Evolutionary conservation across 2,329 filamentous ascomycete genomes (phyloP), one percentile per base, ranked within the genome.

Genomic region (Rachicladosporium sp.): DNA sequence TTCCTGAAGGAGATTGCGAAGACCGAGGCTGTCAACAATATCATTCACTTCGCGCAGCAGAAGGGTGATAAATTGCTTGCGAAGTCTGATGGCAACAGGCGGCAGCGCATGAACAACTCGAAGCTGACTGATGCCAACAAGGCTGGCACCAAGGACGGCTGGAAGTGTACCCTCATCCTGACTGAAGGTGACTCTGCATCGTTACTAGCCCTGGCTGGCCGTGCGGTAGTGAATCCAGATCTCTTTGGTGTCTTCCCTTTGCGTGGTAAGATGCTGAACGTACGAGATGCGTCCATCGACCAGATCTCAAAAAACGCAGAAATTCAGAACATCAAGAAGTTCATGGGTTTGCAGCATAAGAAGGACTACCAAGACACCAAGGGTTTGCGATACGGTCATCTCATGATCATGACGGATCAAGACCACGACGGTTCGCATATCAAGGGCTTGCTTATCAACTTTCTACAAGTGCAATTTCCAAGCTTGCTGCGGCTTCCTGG

Each of bases 321-420:
- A 64, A 96, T 98, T 42, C 88, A 98, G 59, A 96, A 95, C 59
- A 98, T 98, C 71, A 98, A 98, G 64, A 93, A 95, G 56, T 96
- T 98, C 65, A 72, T 98, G 41, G 91, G 91, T 38, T 69, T 98
- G 38, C 93, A 98, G 65, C 91, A 98, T 68, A 98, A 98, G 65
- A 82, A 87, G 53, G 72, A 79, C 11, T 98, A 98, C 60, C 88
- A 79, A 1, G 86, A 95, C 51, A 89, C 85, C 38, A 87, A 83
- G 56, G 74, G 80, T 41, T 77, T 98, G 43, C 85, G 91, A 21
- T 98, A 98, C 59, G 91, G 91, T 7, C 91, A 96, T 63, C 67
- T 98, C 48, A 98, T 98, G 91, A 96, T 98, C 71, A 98, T 98
- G 91, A 93, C 91, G 29, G 91, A 98, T 91, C 91, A 98, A 63